Evolutionary conservation across 176 grass and related monocot species (phyloP).

Genomic region (Musa itinerans): DNA sequence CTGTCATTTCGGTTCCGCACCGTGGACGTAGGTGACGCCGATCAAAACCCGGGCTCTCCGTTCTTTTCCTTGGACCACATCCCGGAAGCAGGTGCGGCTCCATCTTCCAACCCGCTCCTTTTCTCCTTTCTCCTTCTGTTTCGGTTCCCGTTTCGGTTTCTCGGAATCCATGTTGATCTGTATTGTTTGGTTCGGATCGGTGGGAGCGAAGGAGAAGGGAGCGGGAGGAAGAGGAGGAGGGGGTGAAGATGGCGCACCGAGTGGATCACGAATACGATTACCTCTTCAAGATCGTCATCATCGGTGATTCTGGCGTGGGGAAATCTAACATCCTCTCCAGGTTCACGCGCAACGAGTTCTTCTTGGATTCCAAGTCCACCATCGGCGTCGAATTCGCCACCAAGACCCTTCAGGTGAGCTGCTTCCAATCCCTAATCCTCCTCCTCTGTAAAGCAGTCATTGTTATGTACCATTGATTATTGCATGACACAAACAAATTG

Average conservation of each 20-base stretch:
- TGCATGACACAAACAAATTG: too few relatives aligned
- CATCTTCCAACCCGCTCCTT: too few relatives aligned
- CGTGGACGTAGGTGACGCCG: background rate
- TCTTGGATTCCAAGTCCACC: slow-evolving; percentile 84
- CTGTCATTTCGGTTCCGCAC: background rate
- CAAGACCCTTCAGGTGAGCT: slow-evolving; percentile 46
- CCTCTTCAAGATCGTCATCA: slow-evolving; percentile 83
- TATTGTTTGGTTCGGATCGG: background rate
- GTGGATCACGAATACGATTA: slow-evolving; percentile 69
- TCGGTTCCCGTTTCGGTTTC: background rate
- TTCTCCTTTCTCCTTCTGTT: background rate
- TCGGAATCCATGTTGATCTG: background rate
- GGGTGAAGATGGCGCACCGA: background rate
- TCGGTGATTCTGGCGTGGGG: slow-evolving; percentile 77
- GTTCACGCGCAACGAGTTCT: slow-evolving; percentile 82
- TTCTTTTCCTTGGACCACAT: background rate
- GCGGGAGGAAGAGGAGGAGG: background rate
- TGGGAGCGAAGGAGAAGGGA: background rate
- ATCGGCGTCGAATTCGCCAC: slow-evolving; percentile 92
- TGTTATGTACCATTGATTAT: too few relatives aligned
- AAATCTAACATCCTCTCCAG: slow-evolving; percentile 85
- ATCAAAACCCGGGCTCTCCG: background rate
- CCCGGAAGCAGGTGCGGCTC: background rate
- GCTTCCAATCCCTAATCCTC: background rate
- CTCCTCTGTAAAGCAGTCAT: too few relatives aligned